Evolutionary conservation across 148 eudicot species (phyloP).

Genomic region (Drosera capensis): DNA sequence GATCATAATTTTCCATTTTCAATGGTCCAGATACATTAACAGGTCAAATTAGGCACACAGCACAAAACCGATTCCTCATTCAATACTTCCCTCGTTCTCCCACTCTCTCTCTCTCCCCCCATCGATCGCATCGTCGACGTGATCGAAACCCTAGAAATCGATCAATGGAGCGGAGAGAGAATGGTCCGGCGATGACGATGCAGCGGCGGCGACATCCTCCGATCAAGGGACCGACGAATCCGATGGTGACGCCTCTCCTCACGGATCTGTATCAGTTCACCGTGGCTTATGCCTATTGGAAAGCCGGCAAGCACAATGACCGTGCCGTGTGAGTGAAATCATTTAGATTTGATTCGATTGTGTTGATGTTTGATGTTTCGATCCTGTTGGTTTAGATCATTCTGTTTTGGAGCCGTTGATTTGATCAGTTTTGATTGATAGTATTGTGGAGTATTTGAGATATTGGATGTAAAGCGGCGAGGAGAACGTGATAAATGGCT

Average conservation of each 20-base stretch:
- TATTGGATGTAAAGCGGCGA: no score
- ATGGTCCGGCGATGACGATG: slow-evolving; percentile 18
- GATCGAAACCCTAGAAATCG: slow-evolving; percentile 41
- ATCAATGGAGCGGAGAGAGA: slow-evolving; percentile 32
- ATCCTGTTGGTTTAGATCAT: background rate
- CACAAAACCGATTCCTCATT: no score
- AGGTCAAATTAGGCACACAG: no score
- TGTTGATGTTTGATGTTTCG: background rate
- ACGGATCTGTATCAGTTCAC: slow-evolving; percentile 92
- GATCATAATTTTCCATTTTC: no score
- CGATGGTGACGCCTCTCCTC: slow-evolving; percentile 82
- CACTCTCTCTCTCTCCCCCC: no score
- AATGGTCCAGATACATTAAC: no score
- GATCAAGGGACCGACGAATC: slow-evolving; percentile 66
- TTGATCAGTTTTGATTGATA: no score
- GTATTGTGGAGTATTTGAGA: no score
- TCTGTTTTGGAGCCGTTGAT: background rate
- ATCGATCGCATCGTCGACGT: no score
- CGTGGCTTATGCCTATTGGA: slow-evolving; percentile 98
- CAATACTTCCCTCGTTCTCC: no score
- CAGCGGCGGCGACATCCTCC: slow-evolving; percentile 8
- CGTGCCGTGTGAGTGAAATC: slow-evolving; percentile 58
- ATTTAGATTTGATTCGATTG: background rate
- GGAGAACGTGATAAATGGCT: no score
- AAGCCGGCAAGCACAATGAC: slow-evolving; percentile 77